Conservation (phyloP, 306 rosid genomes). For the Elaeagnus macrophylla region DNA sequence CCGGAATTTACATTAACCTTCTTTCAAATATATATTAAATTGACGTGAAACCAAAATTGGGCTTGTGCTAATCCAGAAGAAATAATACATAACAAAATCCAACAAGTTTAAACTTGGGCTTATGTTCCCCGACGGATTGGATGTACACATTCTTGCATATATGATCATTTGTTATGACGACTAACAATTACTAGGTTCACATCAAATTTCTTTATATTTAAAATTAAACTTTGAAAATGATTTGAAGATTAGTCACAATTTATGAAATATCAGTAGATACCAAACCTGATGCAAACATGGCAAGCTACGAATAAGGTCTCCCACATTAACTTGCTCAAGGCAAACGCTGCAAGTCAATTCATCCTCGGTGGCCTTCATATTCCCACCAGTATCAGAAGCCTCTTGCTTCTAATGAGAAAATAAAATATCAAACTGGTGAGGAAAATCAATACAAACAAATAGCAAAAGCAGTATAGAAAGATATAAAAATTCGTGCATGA, state of each 20-base stretch:
- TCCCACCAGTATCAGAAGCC: constrained; percentile 34
- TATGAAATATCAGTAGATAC: not conserved
- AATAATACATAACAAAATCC: too few species aligned
- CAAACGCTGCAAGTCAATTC: constrained; percentile 96
- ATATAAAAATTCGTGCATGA: not conserved
- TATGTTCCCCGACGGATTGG: too few species aligned
- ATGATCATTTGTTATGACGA: too few species aligned
- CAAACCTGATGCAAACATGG: constrained; percentile 94
- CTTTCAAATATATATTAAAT: too few species aligned
- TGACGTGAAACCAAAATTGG: too few species aligned
- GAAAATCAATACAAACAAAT: not conserved
- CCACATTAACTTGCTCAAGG: constrained; percentile 85
- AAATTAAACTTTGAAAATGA: too few species aligned
- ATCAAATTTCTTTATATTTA: too few species aligned
- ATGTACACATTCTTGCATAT: too few species aligned
- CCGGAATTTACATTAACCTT: too few species aligned
- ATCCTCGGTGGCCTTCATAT: constrained; percentile 57
- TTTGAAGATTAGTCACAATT: not conserved
- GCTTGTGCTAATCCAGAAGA: too few species aligned
- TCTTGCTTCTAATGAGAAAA: constrained; percentile 50
- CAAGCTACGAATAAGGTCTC: constrained; percentile 89
- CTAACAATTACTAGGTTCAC: too few species aligned
- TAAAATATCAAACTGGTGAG: not conserved
- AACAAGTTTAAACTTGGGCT: too few species aligned
- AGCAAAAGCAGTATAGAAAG: not conserved